Evolutionary conservation across 176 grass and related monocot species (phyloP).

Genomic region (Ampelocalamus luodianensis): DNA sequence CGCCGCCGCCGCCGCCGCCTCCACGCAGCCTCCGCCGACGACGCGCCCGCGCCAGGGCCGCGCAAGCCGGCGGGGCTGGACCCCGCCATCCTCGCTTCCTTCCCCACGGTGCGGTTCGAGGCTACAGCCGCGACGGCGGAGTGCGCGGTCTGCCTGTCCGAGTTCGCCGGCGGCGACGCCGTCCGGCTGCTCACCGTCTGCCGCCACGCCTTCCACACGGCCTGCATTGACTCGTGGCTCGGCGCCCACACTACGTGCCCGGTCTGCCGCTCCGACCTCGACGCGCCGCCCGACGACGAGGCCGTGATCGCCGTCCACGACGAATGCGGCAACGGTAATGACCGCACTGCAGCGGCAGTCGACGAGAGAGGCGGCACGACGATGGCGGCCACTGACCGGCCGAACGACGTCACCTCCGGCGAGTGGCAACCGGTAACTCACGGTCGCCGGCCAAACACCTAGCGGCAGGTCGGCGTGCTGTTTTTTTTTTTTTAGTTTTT

Average conservation of each 20-base stretch:
- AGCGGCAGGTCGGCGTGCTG: background rate
- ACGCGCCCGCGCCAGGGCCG: background rate
- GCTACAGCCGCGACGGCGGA: conserved; percentile 21
- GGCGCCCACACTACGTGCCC: conserved; percentile 59
- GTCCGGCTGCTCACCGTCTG: conserved; percentile 68
- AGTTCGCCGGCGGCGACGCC: conserved; percentile 53
- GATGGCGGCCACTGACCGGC: background rate
- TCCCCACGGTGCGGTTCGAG: conserved; percentile 44
- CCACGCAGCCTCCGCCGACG: background rate
- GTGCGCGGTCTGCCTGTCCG: conserved; percentile 70
- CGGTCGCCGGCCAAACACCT: background rate
- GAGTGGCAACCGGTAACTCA: conserved; percentile 6
- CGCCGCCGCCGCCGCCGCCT: conserved; percentile 45
- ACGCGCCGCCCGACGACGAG: background rate
- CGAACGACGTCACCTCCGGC: background rate
- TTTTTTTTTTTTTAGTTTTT: background rate
- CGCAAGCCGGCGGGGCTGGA: conserved; percentile 54
- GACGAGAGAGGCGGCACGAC: background rate
- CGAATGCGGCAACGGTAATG: background rate
- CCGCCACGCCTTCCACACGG: conserved; percentile 62
- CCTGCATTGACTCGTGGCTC: conserved; percentile 76
- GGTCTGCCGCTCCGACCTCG: conserved; percentile 59
- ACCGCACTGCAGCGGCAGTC: background rate
- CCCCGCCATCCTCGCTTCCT: conserved; percentile 51
- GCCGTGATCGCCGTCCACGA: background rate